Evolutionary conservation across 2,329 filamentous ascomycete species (phyloP).

Genomic region (Cercospora sesami): DNA sequence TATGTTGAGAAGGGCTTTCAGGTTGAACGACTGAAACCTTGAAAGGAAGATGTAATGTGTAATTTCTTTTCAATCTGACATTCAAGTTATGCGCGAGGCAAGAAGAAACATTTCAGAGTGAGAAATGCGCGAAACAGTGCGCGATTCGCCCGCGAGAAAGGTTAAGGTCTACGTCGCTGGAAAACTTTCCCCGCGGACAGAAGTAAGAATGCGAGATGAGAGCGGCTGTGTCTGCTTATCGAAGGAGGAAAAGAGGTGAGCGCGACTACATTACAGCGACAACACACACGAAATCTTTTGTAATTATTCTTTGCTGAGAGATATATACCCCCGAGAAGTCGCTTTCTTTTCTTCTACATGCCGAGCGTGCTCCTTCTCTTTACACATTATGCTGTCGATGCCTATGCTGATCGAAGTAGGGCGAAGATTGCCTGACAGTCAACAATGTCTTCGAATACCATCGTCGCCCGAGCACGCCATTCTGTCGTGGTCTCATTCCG

Average conservation of each 20-base stretch:
- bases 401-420: not conserved
- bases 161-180: not conserved
- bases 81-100: not conserved
- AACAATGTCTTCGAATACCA: not conserved
- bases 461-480: not conserved
- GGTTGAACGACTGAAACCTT: slow-evolving; percentile 51
- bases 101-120: not conserved
- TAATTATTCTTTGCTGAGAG: slow-evolving; percentile 1
- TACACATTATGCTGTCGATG: slow-evolving; percentile 4
- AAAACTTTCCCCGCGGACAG: not conserved
- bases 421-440: not conserved
- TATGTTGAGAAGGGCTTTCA: slow-evolving; percentile 65
- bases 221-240: not conserved
- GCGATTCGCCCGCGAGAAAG: not conserved
- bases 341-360: not conserved
- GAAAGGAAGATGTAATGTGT: not conserved
- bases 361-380: not conserved
- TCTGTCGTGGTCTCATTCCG: not conserved
- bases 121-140: slow-evolving; percentile 5
- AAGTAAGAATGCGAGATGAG: not conserved
- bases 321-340: not conserved
- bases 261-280: not conserved
- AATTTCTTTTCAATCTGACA: not conserved
- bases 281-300: not conserved
- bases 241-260: not conserved